A percentile compares a stretch with the other conserved stretches of the same genome.
Conservation (phyloP, 768 basidiomycete genomes). For the Gymnopilus junonius region DNA sequence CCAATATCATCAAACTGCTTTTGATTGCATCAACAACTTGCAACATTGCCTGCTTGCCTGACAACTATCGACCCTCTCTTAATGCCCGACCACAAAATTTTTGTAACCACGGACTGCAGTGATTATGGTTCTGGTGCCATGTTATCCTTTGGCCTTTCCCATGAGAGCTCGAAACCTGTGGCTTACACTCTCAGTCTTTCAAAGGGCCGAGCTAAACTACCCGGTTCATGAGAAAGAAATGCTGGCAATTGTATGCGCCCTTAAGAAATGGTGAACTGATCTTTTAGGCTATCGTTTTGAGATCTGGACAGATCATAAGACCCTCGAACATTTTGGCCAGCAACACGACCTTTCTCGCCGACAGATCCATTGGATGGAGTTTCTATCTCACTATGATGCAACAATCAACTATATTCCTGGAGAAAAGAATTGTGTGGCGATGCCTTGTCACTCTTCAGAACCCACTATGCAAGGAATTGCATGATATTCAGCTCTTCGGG, state of each 20-base stretch:
- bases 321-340: conserved; percentile 33
- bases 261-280: conserved; percentile 26
- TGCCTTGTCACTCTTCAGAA: conserved; percentile 32
- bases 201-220: conserved; percentile 37
- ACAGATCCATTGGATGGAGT: conserved; percentile 37
- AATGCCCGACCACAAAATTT: conserved; percentile 25
- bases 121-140: conserved; percentile 32
- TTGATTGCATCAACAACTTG: conserved; percentile 28
- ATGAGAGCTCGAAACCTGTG: conserved; percentile 36
- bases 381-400: conserved; percentile 39
- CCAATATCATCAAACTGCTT: conserved; percentile 23
- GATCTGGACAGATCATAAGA: conserved; percentile 40
- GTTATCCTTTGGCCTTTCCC: conserved; percentile 32
- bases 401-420: conserved; percentile 39
- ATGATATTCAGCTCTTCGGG: too few relatives aligned
- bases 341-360: conserved; percentile 34
- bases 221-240: conserved; percentile 43
- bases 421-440: conserved; percentile 37
- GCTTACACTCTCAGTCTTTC: conserved; percentile 30
- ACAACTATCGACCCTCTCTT: conserved; percentile 23
- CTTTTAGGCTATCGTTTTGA: conserved; percentile 20
- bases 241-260: conserved; percentile 36
- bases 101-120: conserved; percentile 36
- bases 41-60: conserved; percentile 18
- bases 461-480: too few relatives aligned